Percentiles rank a stretch among this genome's conserved stretches.
These are phyloP conservation scores for Hanseniaspora hatyaiensis DNA, from an alignment of 805 yeast species.

Conservation along the genomic window DNA sequence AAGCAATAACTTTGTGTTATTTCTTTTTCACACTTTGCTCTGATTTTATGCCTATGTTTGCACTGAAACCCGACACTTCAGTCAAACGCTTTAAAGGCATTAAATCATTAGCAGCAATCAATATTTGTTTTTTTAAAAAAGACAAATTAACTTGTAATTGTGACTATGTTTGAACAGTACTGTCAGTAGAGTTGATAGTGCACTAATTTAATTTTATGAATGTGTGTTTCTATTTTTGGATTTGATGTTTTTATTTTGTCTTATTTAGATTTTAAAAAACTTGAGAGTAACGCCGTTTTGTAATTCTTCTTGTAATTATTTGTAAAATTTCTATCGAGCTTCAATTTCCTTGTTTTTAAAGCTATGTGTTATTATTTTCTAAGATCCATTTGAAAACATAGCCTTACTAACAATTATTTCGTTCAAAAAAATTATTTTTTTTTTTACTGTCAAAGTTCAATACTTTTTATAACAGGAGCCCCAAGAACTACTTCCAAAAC, in stretches of 20 bases:
- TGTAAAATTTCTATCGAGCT: no score
- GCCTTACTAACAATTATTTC: slow-evolving; percentile 16
- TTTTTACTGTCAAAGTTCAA: neutral
- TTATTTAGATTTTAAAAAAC: no score
- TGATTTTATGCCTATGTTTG: slow-evolving; percentile 29
- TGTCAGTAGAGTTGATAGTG: no score
- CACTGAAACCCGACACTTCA: slow-evolving; percentile 87
- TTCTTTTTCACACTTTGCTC: neutral
- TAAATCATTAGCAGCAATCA: neutral
- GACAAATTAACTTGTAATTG: neutral
- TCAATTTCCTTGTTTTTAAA: neutral
- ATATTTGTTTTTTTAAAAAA: neutral
- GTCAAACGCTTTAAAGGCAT: slow-evolving; percentile 25
- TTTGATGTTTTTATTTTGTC: neutral
- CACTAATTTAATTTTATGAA: no score
- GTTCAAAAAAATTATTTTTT: slow-evolving; percentile 23
- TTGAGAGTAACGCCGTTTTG: no score
- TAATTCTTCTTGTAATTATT: no score
- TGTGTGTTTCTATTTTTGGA: neutral
- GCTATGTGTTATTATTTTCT: neutral
- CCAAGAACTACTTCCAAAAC: slow-evolving; percentile 99
- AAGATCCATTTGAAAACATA: no score
- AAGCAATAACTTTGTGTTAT: no score
- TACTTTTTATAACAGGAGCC: slow-evolving; percentile 55
- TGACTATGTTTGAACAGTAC: neutral